These are phyloP conservation scores for Houttuynia cordata DNA, from an alignment of 164 flowering plant species.

Conservation along the genomic window DNA sequence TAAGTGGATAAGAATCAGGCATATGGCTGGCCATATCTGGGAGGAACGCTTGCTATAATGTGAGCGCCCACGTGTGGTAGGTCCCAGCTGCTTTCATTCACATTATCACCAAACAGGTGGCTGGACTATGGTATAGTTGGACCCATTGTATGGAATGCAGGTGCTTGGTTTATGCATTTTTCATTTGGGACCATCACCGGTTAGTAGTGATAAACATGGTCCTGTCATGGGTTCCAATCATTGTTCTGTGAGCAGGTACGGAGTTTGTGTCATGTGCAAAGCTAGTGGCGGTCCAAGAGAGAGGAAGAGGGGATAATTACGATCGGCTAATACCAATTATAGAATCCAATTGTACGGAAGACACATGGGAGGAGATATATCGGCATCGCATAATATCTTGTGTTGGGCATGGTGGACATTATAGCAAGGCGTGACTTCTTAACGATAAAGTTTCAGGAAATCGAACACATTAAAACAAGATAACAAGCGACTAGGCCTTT, in stretches of 20 bases:
- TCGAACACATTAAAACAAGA: no score
- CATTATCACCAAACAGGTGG: background rate
- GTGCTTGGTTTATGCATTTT: background rate
- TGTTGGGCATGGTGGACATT: background rate
- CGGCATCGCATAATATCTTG: background rate
- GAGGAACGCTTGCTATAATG: no score
- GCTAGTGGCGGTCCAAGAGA: background rate
- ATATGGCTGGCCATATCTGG: background rate
- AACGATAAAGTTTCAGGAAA: background rate
- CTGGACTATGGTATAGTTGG: no score
- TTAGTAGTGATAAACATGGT: background rate
- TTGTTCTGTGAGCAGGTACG: background rate
- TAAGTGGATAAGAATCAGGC: background rate
- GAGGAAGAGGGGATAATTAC: background rate
- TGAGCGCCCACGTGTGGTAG: background rate
- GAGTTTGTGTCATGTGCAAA: background rate
- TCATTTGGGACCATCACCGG: background rate
- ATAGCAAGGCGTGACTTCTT: background rate
- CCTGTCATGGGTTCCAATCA: background rate
- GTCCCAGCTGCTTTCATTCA: background rate
- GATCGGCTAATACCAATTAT: background rate
- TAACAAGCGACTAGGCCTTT: no score
- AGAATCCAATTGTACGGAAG: background rate
- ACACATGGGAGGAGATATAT: background rate
- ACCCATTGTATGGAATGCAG: background rate